These are phyloP conservation scores for Talaromyces atroroseus DNA, from an alignment of 2,329 filamentous ascomycete genomes.

Conservation along the genomic window DNA sequence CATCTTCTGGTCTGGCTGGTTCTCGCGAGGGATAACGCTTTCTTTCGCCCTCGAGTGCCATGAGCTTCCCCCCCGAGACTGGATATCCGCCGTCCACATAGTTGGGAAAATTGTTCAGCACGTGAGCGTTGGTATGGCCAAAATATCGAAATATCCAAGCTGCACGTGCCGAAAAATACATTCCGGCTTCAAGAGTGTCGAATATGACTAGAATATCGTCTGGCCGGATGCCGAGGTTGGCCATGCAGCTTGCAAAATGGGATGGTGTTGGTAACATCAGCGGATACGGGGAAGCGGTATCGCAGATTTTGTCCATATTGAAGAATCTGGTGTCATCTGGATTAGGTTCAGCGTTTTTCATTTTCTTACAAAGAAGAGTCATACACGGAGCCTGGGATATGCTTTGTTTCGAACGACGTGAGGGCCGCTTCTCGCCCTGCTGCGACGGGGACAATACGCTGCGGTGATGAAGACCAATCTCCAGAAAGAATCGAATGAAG, in stretches of 20 bases:
- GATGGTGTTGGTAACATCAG: constrained; percentile 24
- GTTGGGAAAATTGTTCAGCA: constrained; percentile 26
- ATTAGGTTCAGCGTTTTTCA: neutral
- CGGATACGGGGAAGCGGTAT: constrained; percentile 21
- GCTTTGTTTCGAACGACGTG: constrained; percentile 15
- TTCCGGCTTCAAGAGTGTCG: constrained; percentile 23
- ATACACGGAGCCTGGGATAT: constrained; percentile 24
- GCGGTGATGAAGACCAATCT: no score
- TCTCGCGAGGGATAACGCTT: no score
- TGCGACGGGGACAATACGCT: constrained; percentile 15
- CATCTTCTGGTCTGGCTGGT: no score
- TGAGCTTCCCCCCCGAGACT: neutral
- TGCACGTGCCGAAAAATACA: constrained; percentile 26
- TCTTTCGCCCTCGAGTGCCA: no score
- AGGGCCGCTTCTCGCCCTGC: constrained; percentile 17
- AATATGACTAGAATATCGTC: constrained; percentile 26
- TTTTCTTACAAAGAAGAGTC: neutral
- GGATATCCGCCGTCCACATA: constrained; percentile 21
- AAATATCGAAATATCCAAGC: constrained; percentile 26
- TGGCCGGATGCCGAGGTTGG: constrained; percentile 17
- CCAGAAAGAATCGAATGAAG: no score
- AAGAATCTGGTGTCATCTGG: constrained; percentile 22
- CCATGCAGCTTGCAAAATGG: constrained; percentile 20
- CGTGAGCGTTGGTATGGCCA: constrained; percentile 23
- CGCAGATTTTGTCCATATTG: constrained; percentile 23